Evolutionary conservation across 164 flowering plant genomes (phyloP).

Genomic region (Taxillus chinensis): DNA sequence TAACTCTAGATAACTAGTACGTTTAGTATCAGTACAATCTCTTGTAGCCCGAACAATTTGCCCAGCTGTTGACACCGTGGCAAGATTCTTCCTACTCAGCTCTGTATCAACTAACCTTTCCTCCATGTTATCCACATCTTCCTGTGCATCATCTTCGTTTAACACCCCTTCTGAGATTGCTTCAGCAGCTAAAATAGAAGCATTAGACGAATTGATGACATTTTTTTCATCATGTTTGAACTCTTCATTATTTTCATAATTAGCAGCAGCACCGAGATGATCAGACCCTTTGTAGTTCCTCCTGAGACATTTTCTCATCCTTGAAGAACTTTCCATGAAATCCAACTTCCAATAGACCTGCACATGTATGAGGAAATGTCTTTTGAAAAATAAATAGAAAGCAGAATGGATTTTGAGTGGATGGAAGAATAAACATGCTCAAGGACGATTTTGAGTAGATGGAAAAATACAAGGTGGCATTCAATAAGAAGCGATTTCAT

Average conservation of each 20-base stretch:
- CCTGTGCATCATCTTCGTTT: slow-evolving; percentile 65
- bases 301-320: slow-evolving; percentile 82
- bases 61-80: slow-evolving; percentile 32
- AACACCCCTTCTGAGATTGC: slow-evolving; percentile 59
- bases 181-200: slow-evolving; percentile 70
- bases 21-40: slow-evolving; percentile 29
- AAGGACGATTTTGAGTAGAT: too few species aligned
- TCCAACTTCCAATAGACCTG: slow-evolving; percentile 97
- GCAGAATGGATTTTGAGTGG: too few species aligned
- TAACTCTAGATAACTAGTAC: slow-evolving; percentile 28
- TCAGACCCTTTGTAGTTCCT: slow-evolving; percentile 76
- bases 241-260: slow-evolving; percentile 52
- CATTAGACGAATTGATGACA: slow-evolving; percentile 41
- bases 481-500: slow-evolving; percentile 4
- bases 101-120: slow-evolving; percentile 22
- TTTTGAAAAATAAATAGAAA: neutral
- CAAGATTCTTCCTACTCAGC: slow-evolving; percentile 28
- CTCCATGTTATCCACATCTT: slow-evolving; percentile 35
- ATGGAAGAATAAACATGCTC: too few species aligned
- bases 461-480: too few species aligned
- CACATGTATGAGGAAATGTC: slow-evolving; percentile 2
- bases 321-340: slow-evolving; percentile 77
- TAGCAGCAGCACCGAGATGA: slow-evolving; percentile 90
- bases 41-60: slow-evolving; percentile 18
- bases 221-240: slow-evolving; percentile 25